Evolutionary conservation across 129 eudicot genomes (phyloP), one percentile per base, ranked within the genome.

Genomic region (Lactuca sativa): DNA sequence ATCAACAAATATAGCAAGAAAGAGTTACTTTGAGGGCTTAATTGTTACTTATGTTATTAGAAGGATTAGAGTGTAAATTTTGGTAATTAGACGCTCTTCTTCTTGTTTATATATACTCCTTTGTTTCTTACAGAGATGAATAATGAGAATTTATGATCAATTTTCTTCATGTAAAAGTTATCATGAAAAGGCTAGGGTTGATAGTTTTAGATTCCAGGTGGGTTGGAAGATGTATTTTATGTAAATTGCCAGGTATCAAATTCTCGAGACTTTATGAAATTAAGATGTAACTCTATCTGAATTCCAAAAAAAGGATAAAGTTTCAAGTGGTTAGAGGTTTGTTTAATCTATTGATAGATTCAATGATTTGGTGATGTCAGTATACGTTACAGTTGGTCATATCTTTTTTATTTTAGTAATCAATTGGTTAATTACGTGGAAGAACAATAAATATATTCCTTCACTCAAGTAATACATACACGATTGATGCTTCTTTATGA

Each of bases 331-430:
- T 41, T 41, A 41, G 48, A 41, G 48, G 11, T 41, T 41, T 41
- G 97, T 88, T 87, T 59, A 91, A 80, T 87, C 84, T 62, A 81
- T 91, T 59, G 97, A 91, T 76, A 83, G 95, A 75, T 91, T 91
- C 84, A 87, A 85, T 54, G 95, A 91, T 84, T 67, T 91, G 90
- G 97, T 82, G 82, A 95, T 91, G 51, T 91, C 97, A 1, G 92
- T 91, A 21, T 87, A 91, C 55, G 95, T 91, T 47, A 91, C 97
- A 64, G 97, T 95, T 4, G 97, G 97, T 67, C 91, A 91, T 90
- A 90, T 90, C 97, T 91, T 90, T 17, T 41, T 16, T 21, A 3
- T 6, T n/a, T n/a, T n/a, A n/a, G n/a, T 17, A 15, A 56, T 56
- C 7, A 56, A 18, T 15, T 56, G 11, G 61, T 49, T 73, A 48